Evolutionary conservation across 177 flowering plant species (phyloP).

Genomic region (Telopea speciosissima): DNA sequence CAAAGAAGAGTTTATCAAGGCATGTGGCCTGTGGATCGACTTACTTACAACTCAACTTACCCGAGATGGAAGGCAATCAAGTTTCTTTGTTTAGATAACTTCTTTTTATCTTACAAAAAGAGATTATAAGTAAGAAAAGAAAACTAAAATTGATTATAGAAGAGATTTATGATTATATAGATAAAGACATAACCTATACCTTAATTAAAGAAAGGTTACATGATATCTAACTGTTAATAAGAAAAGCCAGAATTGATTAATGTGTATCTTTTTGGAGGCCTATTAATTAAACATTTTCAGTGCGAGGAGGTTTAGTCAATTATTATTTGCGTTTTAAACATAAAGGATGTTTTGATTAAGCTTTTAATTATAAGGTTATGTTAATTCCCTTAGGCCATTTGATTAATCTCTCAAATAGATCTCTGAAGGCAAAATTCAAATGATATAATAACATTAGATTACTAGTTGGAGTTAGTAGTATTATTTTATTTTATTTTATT

Average conservation of each 20-base stretch:
- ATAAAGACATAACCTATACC: too few species aligned
- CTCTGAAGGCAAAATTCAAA: not conserved
- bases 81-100: not conserved
- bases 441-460: too few species aligned
- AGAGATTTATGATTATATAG: too few species aligned
- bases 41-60: not conserved
- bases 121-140: too few species aligned
- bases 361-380: not conserved
- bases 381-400: not conserved
- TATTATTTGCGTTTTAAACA: not conserved
- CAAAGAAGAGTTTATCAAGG: not conserved
- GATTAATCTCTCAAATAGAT: not conserved
- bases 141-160: too few species aligned
- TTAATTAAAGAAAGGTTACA: too few species aligned
- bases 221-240: not conserved
- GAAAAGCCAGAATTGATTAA: not conserved
- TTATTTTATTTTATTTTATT: too few species aligned
- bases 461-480: too few species aligned
- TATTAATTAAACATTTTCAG: not conserved
- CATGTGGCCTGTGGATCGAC: not conserved
- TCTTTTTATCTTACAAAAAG: too few species aligned
- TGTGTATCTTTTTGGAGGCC: not conserved
- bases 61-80: not conserved
- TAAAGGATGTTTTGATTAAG: not conserved
- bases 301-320: not conserved